These are phyloP conservation scores for Lumnitzera littorea DNA, from an alignment of 345 rosid genomes.

Conservation along the genomic window DNA sequence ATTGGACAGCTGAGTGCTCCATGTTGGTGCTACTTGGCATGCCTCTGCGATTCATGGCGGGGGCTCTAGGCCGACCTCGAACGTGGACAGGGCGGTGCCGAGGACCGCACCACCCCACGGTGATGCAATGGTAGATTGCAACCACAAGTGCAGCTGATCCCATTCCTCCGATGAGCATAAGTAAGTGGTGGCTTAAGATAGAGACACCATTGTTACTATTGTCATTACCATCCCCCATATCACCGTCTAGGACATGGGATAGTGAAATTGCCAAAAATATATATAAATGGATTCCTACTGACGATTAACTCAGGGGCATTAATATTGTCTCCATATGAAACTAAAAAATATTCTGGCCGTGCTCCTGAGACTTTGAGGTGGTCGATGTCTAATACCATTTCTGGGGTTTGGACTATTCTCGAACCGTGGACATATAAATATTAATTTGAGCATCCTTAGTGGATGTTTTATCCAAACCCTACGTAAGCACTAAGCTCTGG, in stretches of 20 bases:
- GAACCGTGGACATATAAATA: too few relatives aligned
- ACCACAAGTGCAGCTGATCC: slow-evolving; percentile 26
- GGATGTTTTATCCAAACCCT: too few relatives aligned
- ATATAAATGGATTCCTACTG: too few relatives aligned
- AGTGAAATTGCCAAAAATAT: too few relatives aligned
- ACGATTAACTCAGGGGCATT: too few relatives aligned
- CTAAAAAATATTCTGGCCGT: too few relatives aligned
- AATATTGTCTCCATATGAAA: too few relatives aligned
- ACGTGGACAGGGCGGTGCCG: neutral
- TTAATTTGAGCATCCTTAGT: too few relatives aligned
- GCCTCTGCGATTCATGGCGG: neutral
- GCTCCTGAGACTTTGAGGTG: too few relatives aligned
- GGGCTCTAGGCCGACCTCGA: neutral
- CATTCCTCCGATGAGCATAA: slow-evolving; percentile 15
- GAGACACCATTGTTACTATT: neutral
- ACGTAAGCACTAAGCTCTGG: too few relatives aligned
- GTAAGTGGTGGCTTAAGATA: neutral
- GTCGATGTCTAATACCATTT: too few relatives aligned
- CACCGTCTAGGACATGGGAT: neutral
- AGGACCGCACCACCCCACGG: slow-evolving; percentile 15
- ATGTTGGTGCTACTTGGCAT: slow-evolving; percentile 3
- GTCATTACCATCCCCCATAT: neutral
- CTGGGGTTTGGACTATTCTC: too few relatives aligned
- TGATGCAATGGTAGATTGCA: slow-evolving; percentile 34
- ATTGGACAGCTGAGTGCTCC: slow-evolving; percentile 22